Evolutionary conservation across 2,329 filamentous ascomycete species (phyloP), one percentile per base, ranked within the genome.

Genomic region (Cercospora janseana): DNA sequence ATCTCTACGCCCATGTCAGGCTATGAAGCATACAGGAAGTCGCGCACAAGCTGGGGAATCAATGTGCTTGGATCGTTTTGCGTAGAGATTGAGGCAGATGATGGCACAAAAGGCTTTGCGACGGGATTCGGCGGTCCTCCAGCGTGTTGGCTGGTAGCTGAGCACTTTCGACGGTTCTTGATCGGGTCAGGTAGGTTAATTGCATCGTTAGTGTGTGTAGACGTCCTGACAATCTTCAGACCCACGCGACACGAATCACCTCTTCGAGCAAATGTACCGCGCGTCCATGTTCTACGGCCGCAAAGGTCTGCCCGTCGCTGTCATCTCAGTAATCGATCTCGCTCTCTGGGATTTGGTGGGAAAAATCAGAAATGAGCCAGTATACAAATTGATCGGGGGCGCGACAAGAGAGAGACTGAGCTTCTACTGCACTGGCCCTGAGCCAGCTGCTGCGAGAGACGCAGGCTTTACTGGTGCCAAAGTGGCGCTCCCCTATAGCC

Each of bases 211-310:
- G 4, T 13, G 5, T 23, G 16, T 26, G 40, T 23, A 6, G 16
- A 4, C 32, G n/a, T 35, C n/a, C 56, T 60, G 32, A 65, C 50
- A 4, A 24, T 18, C 13, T n/a, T 34, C 56, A 81, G 91, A 96
- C 69, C 90, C 90, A 8, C 80, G 91, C 61, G 89, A 96, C 66
- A 94, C 88, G 46, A 95, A 95, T 71, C 80, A 91, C 56, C 76
- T 96, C 23, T 96, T 94, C 67, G 91, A 96, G 75, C 89, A 94
- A 70, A 95, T 96, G 91, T 96, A 95, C 76, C 84, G 90, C 53
- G 87, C 80, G 2, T 94, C 89, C 60, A 94, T 95, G 88, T 96
- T 95, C 76, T 96, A 96, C 66, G 91, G 91, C 55, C 85, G 91
- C 60, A 96, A 96, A 71, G 91, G 91, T 38, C 81, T 96, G 1